Conservation (phyloP, 805 yeast genomes). For the Middelhovenomyces tepae region DNA sequence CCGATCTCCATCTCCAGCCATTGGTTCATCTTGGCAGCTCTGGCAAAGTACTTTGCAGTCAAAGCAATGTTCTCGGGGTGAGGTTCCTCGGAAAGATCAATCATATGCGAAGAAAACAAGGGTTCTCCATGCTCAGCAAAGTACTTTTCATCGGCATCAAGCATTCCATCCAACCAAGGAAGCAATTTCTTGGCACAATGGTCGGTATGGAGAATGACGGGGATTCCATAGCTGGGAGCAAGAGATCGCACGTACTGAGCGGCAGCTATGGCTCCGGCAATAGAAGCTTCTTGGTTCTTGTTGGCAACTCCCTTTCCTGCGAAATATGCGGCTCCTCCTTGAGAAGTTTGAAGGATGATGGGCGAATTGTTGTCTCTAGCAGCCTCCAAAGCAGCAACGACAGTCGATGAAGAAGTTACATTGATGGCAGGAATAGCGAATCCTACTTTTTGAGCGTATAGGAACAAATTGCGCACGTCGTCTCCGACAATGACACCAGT, state of each 20-base stretch:
- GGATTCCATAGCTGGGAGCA: conserved; percentile 95
- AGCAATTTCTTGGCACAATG: conserved; percentile 98
- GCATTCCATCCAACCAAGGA: conserved; percentile 99
- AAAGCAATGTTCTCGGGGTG: conserved; percentile 93
- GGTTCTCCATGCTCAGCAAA: conserved; percentile 84
- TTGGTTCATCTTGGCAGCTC: conserved; percentile 90
- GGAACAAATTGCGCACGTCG: conserved; percentile 71
- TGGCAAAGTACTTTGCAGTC: conserved; percentile 89
- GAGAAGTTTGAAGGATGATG: conserved; percentile 91
- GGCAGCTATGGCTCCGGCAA: conserved; percentile 93
- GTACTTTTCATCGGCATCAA: conserved; percentile 92
- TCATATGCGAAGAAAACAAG: conserved; percentile 97
- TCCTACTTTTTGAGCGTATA: conserved; percentile 85
- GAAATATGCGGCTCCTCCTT: conserved; percentile 99
- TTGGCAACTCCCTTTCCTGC: conserved; percentile 99
- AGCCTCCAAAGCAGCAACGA: conserved; percentile 92
- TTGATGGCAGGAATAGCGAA: conserved; percentile 98
- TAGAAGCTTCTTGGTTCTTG: conserved; percentile 88
- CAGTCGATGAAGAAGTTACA: conserved; percentile 96
- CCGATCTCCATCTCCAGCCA: conserved; percentile 99
- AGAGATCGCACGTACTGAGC: conserved; percentile 95
- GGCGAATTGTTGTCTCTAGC: conserved; percentile 93
- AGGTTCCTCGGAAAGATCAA: conserved; percentile 92
- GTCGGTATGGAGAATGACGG: conserved; percentile 95
- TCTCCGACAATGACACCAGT: conserved; percentile 99